phyloP scores from a whole-genome alignment of 2,329 filamentous ascomycete genomes.

The Didymella arachidicola region DNA sequence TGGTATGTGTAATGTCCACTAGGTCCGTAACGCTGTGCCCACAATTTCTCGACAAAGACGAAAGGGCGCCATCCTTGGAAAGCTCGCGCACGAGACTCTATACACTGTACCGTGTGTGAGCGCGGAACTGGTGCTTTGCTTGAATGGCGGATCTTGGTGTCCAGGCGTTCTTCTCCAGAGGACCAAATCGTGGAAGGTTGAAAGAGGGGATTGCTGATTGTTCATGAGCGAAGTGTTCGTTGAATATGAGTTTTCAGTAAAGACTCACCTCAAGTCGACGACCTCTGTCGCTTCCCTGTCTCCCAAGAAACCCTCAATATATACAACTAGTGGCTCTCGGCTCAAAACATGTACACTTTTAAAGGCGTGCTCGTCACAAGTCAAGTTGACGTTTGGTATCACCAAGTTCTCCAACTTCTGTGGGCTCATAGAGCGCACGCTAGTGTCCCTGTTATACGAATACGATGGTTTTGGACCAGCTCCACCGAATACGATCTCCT shows the following conservation, averaged over 20 bases:
- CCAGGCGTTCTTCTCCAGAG: conserved; percentile 56
- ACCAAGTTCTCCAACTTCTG: conserved; percentile 50
- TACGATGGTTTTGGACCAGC: conserved; percentile 5
- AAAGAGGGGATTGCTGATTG: conserved; percentile 57
- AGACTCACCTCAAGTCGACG: conserved; percentile 60
- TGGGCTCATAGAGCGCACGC: conserved; percentile 23
- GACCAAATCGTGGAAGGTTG: conserved; percentile 63
- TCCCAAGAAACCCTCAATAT: conserved; percentile 64
- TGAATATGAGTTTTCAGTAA: not conserved
- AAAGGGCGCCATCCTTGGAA: conserved; percentile 68
- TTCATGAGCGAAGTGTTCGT: not conserved
- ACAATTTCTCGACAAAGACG: conserved; percentile 67
- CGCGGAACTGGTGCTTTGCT: conserved; percentile 56
- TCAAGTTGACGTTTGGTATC: conserved; percentile 50
- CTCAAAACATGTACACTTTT: conserved; percentile 59
- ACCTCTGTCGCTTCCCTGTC: conserved; percentile 59
- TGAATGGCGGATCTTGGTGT: conserved; percentile 61
- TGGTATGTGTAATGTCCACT: conserved; percentile 67
- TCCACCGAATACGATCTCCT: conserved; percentile 24
- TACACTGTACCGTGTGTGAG: conserved; percentile 62
- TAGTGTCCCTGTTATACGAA: conserved; percentile 22
- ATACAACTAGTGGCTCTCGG: conserved; percentile 63
- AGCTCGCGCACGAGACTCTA: conserved; percentile 64
- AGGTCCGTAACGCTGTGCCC: conserved; percentile 66
- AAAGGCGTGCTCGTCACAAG: conserved; percentile 51